These are phyloP conservation scores for Lentinula lateritia DNA, from an alignment of 768 basidiomycete genomes.

Conservation along the genomic window DNA sequence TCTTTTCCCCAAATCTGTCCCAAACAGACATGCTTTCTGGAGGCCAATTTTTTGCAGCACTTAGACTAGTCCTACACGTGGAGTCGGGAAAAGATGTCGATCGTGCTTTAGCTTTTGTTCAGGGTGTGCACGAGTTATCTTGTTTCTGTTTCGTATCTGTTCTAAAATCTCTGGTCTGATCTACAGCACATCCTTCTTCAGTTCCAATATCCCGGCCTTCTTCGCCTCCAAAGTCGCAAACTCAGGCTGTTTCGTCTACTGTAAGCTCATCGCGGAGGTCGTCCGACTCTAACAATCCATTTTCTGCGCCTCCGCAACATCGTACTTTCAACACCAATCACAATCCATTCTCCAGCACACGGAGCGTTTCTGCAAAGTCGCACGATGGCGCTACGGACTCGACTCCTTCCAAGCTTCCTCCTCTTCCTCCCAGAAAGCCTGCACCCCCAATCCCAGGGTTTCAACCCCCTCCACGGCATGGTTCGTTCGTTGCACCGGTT, in stretches of 20 bases:
- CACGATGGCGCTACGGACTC: conserved; percentile 7
- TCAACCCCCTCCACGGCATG: conserved; percentile 34
- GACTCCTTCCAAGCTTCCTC: conserved; percentile 27
- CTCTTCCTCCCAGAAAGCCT: conserved; percentile 49
- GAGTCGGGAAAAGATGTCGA: conserved; percentile 60
- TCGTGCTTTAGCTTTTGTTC: conserved; percentile 64
- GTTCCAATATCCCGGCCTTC: conserved; percentile 16
- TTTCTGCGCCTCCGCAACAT: conserved; percentile 12
- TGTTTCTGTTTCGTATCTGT: background rate
- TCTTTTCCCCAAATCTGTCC: conserved; percentile 54
- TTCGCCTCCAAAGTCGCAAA: conserved; percentile 18
- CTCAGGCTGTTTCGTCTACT: conserved; percentile 5
- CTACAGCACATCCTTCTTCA: conserved; percentile 12
- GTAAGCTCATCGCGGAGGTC: conserved; percentile 13
- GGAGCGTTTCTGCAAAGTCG: conserved; percentile 4
- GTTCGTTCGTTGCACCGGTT: conserved; percentile 14
- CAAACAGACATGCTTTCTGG: conserved; percentile 51
- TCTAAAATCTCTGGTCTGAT: background rate
- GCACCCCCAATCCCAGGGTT: conserved; percentile 19
- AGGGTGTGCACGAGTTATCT: conserved; percentile 44
- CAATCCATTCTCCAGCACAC: conserved; percentile 31
- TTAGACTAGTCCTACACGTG: conserved; percentile 61
- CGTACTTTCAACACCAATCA: conserved; percentile 20
- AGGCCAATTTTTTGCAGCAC: conserved; percentile 72
- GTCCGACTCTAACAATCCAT: background rate